Conservation (phyloP, 1,139 yeast genomes). For the Magnusiomyces paraingens region DNA sequence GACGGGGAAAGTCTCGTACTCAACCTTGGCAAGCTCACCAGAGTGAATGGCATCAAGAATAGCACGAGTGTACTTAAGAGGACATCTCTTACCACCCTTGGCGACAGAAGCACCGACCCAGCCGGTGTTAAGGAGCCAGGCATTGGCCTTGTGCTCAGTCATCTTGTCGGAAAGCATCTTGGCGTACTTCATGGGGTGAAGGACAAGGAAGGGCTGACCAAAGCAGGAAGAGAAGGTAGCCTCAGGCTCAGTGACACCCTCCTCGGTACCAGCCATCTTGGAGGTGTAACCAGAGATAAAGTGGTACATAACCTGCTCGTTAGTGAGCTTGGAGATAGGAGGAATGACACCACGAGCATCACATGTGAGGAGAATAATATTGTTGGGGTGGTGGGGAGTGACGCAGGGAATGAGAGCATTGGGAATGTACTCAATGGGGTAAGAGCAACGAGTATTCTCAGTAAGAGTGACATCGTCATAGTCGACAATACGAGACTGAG, state of each 20-base stretch:
- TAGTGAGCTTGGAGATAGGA: constrained; percentile 89
- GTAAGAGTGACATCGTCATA: constrained; percentile 77
- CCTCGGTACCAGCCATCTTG: constrained; percentile 99
- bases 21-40: constrained; percentile 75
- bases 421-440: constrained; percentile 96
- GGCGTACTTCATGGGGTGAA: constrained; percentile 98
- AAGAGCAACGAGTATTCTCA: constrained; percentile 95
- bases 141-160: constrained; percentile 78
- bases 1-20: constrained; percentile 77
- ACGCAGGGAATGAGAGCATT: constrained; percentile 94
- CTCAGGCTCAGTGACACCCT: constrained; percentile 97
- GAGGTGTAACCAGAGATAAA: constrained; percentile 98
- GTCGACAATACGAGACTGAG: constrained; percentile 73
- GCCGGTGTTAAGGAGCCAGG: constrained; percentile 97
- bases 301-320: constrained; percentile 98
- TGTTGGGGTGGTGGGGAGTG: constrained; percentile 85
- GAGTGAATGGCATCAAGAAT: constrained; percentile 92
- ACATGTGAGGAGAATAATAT: constrained; percentile 88
- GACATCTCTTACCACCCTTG: constrained; percentile 95
- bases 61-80: constrained; percentile 96
- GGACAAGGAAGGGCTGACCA: constrained; percentile 97
- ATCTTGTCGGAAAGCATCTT: constrained; percentile 94
- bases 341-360: constrained; percentile 98
- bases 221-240: constrained; percentile 98
- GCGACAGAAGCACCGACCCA: constrained; percentile 96